Base-by-base conservation (phyloP, 768 basidiomycete species). In the Xerocomellus intermedius region DNA sequence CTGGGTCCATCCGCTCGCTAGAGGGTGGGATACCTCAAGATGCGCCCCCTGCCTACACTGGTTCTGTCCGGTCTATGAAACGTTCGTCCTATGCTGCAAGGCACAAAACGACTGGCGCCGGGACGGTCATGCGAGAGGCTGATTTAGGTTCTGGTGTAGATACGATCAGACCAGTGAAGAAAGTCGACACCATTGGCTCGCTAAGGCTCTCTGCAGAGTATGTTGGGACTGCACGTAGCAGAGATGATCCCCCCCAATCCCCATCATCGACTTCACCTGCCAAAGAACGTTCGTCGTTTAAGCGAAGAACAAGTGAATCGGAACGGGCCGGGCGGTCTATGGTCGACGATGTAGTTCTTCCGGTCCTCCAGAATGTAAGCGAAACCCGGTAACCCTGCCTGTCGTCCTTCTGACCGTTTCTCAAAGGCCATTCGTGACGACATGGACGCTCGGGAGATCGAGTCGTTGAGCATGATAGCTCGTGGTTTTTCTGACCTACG, bases 111-210 rank as follows among this genome's bases (percentile, higher is more conserved):
- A 75, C 77, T 53, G 84, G 82, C 37, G 64, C 78, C 14, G 93
- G 94, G 12, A 93, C 91, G 0, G 75, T 93, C 8, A 74, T 94
- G 63, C 81, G 81, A 41, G 86, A 86, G 62, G 91, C 86, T 12
- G 94, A 95, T 70, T 67, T 95, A n/a, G 93, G 92, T 17, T 89
- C 79, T 49, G 93, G 93, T 37, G 78, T 90, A 42, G 91, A 91
- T 64, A 98, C 95, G 2, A 92, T 98, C 64, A 82, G 94, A 49
- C 94, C 95, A 0, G 85, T 96, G 57, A 96, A 95, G 80, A 92
- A 91, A 64, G 86, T 96, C 30, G 94, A 97, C 68, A 80, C 87
- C 5, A 77, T 79, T 12, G 84, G 87, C 4, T 94, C 92, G 5
- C 73, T 93, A 14, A 77, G 86, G 57, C 69, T 90, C 19, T 93